Percentiles rank a stretch among this genome's conserved stretches.
These are phyloP conservation scores for Strobilomyces echinocephalus DNA, from an alignment of 768 basidiomycete species.

Conservation along the genomic window DNA sequence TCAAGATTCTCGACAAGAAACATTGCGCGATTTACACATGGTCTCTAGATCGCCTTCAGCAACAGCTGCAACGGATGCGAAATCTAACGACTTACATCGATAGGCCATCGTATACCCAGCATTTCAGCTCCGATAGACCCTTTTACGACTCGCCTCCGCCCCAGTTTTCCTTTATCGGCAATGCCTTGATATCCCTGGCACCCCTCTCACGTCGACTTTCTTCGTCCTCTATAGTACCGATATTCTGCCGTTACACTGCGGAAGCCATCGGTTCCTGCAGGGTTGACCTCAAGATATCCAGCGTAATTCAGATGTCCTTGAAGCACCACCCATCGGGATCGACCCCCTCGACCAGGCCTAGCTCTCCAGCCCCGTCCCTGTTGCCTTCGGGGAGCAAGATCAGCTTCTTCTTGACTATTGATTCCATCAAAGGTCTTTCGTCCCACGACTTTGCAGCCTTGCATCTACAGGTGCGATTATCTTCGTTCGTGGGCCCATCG, in stretches of 20 bases:
- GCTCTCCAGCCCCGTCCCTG: conserved; percentile 66
- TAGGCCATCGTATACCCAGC: conserved; percentile 87
- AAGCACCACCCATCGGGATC: conserved; percentile 56
- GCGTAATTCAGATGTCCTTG: conserved; percentile 52
- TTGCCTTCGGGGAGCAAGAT: conserved; percentile 77
- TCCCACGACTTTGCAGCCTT: conserved; percentile 84
- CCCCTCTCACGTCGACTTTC: conserved; percentile 75
- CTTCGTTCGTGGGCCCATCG: conserved; percentile 75
- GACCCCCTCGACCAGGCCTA: conserved; percentile 61
- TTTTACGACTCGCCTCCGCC: conserved; percentile 89
- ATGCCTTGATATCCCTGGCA: conserved; percentile 75
- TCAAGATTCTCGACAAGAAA: conserved; percentile 88
- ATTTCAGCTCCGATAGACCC: conserved; percentile 89
- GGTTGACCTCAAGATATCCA: conserved; percentile 76
- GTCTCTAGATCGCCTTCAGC: conserved; percentile 84
- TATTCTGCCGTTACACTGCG: conserved; percentile 90
- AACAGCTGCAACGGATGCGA: conserved; percentile 89
- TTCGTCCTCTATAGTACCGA: conserved; percentile 72
- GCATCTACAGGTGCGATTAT: conserved; percentile 84
- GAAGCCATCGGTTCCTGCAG: conserved; percentile 96
- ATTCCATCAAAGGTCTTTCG: conserved; percentile 83
- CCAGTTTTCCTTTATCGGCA: conserved; percentile 90
- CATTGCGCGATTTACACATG: conserved; percentile 87
- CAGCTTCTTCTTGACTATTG: conserved; percentile 79
- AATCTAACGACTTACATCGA: conserved; percentile 87